These are phyloP conservation scores for Prunus yedoensis DNA, from an alignment of 331 rosid species.

Conservation along the genomic window DNA sequence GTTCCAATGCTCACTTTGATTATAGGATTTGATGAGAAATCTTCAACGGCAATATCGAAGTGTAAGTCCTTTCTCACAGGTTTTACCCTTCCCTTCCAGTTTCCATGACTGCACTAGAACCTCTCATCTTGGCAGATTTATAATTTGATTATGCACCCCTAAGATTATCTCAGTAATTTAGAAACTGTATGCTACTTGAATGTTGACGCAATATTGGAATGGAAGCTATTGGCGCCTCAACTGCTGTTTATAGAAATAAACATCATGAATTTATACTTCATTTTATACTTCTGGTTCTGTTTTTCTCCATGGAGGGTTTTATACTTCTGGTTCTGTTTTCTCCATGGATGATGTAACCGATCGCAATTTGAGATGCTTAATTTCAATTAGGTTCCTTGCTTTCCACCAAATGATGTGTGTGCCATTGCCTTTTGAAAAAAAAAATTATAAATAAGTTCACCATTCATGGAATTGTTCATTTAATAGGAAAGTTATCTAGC, in stretches of 20 bases:
- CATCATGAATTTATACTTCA: background rate
- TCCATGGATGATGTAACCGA: too few species aligned
- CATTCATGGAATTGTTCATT: background rate
- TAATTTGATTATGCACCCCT: too few species aligned
- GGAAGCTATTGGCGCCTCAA: background rate
- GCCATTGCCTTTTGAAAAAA: too few species aligned
- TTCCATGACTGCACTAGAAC: background rate
- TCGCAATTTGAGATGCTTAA: too few species aligned
- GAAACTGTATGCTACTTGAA: background rate
- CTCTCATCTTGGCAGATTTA: background rate
- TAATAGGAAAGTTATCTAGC: background rate
- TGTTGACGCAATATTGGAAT: background rate
- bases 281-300: background rate
- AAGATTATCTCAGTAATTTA: background rate
- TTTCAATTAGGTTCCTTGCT: too few species aligned
- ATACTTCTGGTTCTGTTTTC: too few species aligned
- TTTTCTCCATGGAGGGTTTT: too few species aligned
- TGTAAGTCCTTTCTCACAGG: slow-evolving; percentile 21
- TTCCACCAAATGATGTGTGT: too few species aligned
- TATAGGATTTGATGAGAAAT: slow-evolving; percentile 41
- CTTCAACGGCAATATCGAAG: slow-evolving; percentile 40
- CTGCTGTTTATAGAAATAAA: background rate
- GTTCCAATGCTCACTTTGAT: slow-evolving; percentile 47
- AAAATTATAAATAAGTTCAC: background rate
- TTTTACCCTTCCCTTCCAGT: background rate